phyloP scores from a whole-genome alignment of 257 asterid species.

The Leonotis leonurus region DNA sequence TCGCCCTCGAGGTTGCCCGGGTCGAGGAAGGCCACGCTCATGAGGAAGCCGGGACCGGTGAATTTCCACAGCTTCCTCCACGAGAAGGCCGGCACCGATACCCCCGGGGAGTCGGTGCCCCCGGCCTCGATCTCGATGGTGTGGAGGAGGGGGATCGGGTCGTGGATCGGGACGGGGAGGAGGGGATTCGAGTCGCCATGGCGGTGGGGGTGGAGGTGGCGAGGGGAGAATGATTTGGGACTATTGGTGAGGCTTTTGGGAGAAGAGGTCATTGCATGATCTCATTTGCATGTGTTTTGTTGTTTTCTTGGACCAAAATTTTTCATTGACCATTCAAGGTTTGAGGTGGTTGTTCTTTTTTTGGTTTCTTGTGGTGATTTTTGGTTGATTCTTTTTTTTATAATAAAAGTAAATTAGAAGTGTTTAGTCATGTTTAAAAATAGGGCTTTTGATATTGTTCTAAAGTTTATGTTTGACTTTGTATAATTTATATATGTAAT shows the following conservation, averaged over 20 bases:
- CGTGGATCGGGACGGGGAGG: slow-evolving; percentile 20
- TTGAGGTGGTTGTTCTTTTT: not conserved
- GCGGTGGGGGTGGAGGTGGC: slow-evolving; percentile 27
- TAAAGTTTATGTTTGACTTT: no score
- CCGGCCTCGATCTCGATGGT: slow-evolving; percentile 42
- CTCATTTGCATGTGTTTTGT: slow-evolving; percentile 20
- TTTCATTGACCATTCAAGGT: not conserved
- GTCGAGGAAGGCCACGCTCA: slow-evolving; percentile 78
- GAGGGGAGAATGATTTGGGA: slow-evolving; percentile 16
- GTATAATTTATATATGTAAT: no score
- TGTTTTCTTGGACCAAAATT: not conserved
- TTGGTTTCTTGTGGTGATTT: no score
- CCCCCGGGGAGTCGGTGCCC: slow-evolving; percentile 23
- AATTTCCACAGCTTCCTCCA: slow-evolving; percentile 72
- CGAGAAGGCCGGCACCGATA: slow-evolving; percentile 45
- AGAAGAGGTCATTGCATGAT: slow-evolving; percentile 26
- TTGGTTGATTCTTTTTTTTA: no score
- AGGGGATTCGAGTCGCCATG: slow-evolving; percentile 31
- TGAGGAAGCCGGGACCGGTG: slow-evolving; percentile 68
- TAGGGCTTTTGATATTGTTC: no score
- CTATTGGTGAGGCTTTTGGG: slow-evolving; percentile 11
- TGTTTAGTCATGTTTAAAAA: no score
- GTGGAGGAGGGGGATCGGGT: slow-evolving; percentile 23
- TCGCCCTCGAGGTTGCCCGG: slow-evolving; percentile 78
- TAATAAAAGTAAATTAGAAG: no score